Evolutionary conservation across 1,139 yeast species (phyloP).

Genomic region (Barnettozyma hawaiiensis): DNA sequence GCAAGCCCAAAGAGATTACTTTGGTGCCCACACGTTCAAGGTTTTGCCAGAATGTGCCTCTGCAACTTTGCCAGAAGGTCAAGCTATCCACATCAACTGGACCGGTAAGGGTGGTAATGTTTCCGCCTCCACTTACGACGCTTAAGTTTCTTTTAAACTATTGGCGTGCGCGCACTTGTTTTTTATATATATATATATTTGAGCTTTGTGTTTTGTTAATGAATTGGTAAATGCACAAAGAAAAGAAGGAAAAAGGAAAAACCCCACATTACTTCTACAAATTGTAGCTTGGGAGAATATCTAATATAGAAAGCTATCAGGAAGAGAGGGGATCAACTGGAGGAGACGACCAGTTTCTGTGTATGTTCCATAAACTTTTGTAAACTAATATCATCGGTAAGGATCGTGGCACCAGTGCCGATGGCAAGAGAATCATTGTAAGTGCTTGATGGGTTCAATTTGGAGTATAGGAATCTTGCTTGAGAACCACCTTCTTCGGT

Average conservation of each 20-base stretch:
- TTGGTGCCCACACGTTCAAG: slow-evolving; percentile 98
- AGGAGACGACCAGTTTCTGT: slow-evolving; percentile 57
- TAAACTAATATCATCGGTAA: slow-evolving; percentile 80
- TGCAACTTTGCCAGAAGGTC: slow-evolving; percentile 68
- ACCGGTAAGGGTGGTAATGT: slow-evolving; percentile 98
- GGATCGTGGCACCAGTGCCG: slow-evolving; percentile 54
- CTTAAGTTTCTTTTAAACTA: slow-evolving; percentile 47
- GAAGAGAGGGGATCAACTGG: slow-evolving; percentile 7
- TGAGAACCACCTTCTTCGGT: slow-evolving; percentile 77
- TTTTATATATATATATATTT: too few species aligned
- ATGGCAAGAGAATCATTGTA: slow-evolving; percentile 27
- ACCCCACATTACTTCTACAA: too few species aligned
- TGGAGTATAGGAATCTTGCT: slow-evolving; percentile 70
- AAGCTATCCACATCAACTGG: slow-evolving; percentile 96
- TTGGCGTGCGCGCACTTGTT: too few species aligned
- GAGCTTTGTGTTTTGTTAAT: not conserved
- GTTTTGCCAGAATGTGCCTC: slow-evolving; percentile 84
- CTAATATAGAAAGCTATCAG: too few species aligned
- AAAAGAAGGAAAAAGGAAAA: too few species aligned
- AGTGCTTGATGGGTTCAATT: slow-evolving; percentile 66
- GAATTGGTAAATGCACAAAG: not conserved
- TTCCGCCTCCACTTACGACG: slow-evolving; percentile 90
- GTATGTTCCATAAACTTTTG: slow-evolving; percentile 80
- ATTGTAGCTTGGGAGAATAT: too few species aligned
- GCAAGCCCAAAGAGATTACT: slow-evolving; percentile 99